Conservation (phyloP, 2,329 filamentous ascomycete genomes). For the Diaporthe caulivora region DNA sequence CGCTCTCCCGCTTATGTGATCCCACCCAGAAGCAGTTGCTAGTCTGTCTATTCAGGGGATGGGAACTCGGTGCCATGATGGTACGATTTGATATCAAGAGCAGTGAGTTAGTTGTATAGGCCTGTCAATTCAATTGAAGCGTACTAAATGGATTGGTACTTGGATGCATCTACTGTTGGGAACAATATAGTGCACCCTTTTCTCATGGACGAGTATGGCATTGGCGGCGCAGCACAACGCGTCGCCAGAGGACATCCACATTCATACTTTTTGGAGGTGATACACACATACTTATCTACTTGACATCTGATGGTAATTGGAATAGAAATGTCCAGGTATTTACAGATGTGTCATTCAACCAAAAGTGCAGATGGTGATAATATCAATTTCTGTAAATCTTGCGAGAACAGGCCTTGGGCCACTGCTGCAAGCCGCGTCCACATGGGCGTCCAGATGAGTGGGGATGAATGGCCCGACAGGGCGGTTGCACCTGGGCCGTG, state of each 20-base stretch:
- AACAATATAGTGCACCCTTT: not conserved
- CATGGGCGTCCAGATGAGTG: constrained; percentile 16
- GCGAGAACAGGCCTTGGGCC: no score
- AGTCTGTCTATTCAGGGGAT: not conserved
- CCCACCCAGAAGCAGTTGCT: not conserved
- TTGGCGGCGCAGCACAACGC: not conserved
- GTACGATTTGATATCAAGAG: not conserved
- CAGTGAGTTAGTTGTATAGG: not conserved
- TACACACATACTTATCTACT: not conserved
- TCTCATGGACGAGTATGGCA: not conserved
- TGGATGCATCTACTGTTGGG: no score
- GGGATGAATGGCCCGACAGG: constrained; percentile 29
- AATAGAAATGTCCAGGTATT: no score
- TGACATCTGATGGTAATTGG: not conserved
- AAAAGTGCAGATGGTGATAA: not conserved
- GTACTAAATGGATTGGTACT: not conserved
- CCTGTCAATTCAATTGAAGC: not conserved
- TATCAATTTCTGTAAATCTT: not conserved
- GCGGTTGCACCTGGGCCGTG: constrained; percentile 27
- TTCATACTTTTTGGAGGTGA: no score
- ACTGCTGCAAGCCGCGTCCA: not conserved
- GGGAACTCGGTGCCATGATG: not conserved
- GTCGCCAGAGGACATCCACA: not conserved
- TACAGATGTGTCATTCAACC: not conserved
- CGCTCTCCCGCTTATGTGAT: constrained; percentile 17